Conservation (phyloP, 1,284 basidiomycete genomes). For the Sphagnurus paluster region DNA sequence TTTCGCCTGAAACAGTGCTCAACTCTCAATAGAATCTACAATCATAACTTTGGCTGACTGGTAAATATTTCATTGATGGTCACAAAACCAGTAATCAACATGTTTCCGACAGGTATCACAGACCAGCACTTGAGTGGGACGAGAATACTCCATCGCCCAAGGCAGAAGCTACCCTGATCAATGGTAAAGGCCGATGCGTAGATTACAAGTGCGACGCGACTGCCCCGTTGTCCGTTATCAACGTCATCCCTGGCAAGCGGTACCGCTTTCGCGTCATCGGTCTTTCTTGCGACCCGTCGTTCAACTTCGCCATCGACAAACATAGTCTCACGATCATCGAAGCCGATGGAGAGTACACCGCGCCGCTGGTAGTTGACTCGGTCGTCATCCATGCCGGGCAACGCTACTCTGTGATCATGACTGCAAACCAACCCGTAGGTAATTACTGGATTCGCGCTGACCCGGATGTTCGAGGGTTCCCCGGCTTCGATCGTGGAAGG, state of each 20-base stretch:
- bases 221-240: constrained; percentile 29
- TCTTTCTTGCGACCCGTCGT: constrained; percentile 41
- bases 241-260: constrained; percentile 26
- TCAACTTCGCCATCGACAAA: constrained; percentile 38
- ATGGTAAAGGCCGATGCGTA: constrained; percentile 41
- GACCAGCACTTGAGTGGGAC: not conserved
- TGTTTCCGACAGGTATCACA: constrained; percentile 8
- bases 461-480: constrained; percentile 28
- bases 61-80: constrained; percentile 33
- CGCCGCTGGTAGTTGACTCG: constrained; percentile 7
- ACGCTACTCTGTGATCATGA: constrained; percentile 38
- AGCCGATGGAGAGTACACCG: constrained; percentile 34
- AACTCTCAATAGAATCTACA: constrained; percentile 28
- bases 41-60: constrained; percentile 43
- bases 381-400: constrained; percentile 33
- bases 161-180: constrained; percentile 51
- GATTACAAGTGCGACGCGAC: constrained; percentile 39
- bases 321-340: constrained; percentile 43
- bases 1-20: not conserved
- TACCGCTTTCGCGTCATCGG: constrained; percentile 45
- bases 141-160: constrained; percentile 8
- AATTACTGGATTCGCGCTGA: constrained; percentile 49
- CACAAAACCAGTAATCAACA: constrained; percentile 8
- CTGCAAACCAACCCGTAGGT: constrained; percentile 36
- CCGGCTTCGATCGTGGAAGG: constrained; percentile 31